Conservation (phyloP, 345 rosid genomes). For the Citrus reticulata region DNA sequence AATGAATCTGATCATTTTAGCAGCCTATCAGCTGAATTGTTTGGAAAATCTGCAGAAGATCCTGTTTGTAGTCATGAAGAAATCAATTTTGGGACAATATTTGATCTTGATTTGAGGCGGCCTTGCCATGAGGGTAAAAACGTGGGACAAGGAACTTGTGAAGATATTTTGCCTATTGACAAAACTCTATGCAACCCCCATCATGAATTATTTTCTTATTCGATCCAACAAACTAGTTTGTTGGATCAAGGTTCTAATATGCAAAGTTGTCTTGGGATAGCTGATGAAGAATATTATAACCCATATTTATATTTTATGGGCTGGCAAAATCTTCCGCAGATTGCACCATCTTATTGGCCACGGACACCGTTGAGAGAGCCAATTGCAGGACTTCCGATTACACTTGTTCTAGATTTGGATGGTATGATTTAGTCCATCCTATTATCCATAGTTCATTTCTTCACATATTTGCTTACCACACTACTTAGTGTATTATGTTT, state of each 20-base stretch:
- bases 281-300: conserved; percentile 14
- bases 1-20: conserved; percentile 5
- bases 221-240: not conserved
- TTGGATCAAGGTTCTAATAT: conserved; percentile 5
- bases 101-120: conserved; percentile 15
- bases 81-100: conserved; percentile 9
- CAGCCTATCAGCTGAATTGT: not conserved
- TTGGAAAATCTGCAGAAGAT: conserved; percentile 2
- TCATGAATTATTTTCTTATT: conserved; percentile 12
- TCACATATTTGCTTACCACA: not conserved
- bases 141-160: conserved; percentile 7
- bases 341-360: conserved; percentile 8
- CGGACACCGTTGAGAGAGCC: not conserved
- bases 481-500: not conserved
- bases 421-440: conserved; percentile 9
- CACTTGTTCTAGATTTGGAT: conserved; percentile 20
- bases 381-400: conserved; percentile 1
- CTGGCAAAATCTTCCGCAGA: conserved; percentile 16
- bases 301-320: conserved; percentile 3
- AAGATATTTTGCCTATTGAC: not conserved
- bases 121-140: not conserved
- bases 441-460: not conserved
- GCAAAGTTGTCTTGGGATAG: not conserved
- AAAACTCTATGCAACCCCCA: conserved; percentile 2
- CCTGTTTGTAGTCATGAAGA: conserved; percentile 9